Evolutionary conservation across 306 rosid genomes (phyloP).

Genomic region (Sindora glabra): DNA sequence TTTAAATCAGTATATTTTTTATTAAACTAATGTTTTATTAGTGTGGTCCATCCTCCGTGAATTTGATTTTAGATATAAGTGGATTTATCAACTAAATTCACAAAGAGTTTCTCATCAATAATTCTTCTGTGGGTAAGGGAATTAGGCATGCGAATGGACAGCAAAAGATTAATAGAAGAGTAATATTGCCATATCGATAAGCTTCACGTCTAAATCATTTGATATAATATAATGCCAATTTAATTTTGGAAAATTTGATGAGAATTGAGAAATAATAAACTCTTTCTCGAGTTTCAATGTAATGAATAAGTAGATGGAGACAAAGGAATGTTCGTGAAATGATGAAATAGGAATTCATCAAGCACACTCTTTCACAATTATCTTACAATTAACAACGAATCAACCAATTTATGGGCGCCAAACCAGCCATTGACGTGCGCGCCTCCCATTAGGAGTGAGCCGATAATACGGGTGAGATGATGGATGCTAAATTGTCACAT

Average conservation of each 20-base stretch:
- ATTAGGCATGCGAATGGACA: background rate
- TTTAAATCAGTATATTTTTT: no score
- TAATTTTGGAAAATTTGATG: no score
- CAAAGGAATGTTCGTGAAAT: background rate
- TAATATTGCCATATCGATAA: no score
- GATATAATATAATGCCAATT: background rate
- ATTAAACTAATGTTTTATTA: no score
- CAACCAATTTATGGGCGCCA: background rate
- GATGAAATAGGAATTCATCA: no score
- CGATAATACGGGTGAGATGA: background rate
- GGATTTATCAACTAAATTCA: constrained; percentile 4
- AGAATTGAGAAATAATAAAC: no score
- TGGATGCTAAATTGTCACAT: background rate
- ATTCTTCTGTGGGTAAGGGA: background rate
- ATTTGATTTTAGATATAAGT: background rate
- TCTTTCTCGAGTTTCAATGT: no score
- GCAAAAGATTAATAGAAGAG: background rate
- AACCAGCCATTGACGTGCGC: constrained; percentile 11
- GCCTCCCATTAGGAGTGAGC: background rate
- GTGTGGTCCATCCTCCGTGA: no score
- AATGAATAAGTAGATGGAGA: no score
- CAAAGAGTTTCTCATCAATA: background rate
- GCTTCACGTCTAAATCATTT: constrained; percentile 6
- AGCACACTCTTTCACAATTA: no score
- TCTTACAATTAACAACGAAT: no score